Base-by-base conservation (phyloP, 345 rosid species). In the Eucalyptus fibrosa region DNA sequence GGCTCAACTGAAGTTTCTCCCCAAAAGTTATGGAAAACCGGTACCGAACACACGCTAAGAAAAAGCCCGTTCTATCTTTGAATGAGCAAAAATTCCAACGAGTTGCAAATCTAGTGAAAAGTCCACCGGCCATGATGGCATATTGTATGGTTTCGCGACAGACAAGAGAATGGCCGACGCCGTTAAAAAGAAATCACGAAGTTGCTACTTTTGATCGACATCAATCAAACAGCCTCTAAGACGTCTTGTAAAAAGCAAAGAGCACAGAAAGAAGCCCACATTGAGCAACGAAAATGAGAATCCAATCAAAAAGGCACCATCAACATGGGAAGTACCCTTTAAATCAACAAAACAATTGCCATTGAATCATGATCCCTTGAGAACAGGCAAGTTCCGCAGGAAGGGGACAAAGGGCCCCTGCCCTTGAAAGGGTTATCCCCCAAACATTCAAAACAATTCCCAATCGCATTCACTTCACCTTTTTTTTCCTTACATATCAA, bases 361-460 rank as follows among this genome's bases (percentile, higher is more conserved):
- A 42, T 65, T 60, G 53, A 60, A 32, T 30, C 86, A 49, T 67
- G 81, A 62, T 49, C 67, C 45, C 85, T 17, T n/a, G 28, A 47
- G 34, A 88, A 9, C 55, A 65, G 81, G 83, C 85, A 44, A 47
- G 89, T 59, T 86, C 65, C 88, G 88, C 62, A 34, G 67, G 88
- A 86, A 53, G 67, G 55, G 88, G 30, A 26, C 69, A 62, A n/a
- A 62, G 88, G 90, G 87, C 53, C 91, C 90, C 18, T 18, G 30
- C 82, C 56, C 24, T 83, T 28, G n/a, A 72, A 89, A 90, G 69
- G 88, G 53, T 53, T 62, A 89, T 69, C 69, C 91, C 87, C 91
- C 91, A 91, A 92, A 92, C 90, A 93, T 92, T 92, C 95, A 95
- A 19, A 92, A 82, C 94, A 94, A 91, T 91, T 90, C 92, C 92